Evolutionary conservation across 352 stramenopile genomes (phyloP).

Genomic region (Phytophthora rubi): DNA sequence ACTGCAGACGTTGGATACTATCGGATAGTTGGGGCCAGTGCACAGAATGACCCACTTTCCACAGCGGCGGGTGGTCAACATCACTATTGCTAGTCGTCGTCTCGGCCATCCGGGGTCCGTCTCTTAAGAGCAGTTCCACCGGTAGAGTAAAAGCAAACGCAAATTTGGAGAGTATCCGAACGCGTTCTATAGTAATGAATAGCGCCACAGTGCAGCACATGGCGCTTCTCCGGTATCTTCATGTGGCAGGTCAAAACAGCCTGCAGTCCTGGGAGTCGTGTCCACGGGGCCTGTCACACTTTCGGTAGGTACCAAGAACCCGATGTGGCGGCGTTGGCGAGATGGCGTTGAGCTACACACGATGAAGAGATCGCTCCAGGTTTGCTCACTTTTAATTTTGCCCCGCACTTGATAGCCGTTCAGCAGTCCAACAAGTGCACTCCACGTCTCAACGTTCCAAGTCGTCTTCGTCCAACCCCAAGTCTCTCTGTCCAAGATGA

Average conservation of each 20-base stretch:
- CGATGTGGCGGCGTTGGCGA: neutral
- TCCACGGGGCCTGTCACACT: constrained; percentile 16
- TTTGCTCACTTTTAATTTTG: constrained; percentile 27
- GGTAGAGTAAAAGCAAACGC: too few species aligned
- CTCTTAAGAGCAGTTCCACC: too few species aligned
- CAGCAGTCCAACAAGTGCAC: constrained; percentile 11
- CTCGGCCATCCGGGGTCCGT: constrained; percentile 11
- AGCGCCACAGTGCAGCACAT: neutral
- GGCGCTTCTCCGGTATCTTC: constrained; percentile 5
- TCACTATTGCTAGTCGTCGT: constrained; percentile 5
- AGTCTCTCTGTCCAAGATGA: constrained; percentile 34
- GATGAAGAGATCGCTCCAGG: neutral
- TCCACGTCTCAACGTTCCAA: constrained; percentile 25
- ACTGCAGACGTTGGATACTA: constrained; percentile 1
- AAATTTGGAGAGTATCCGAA: constrained; percentile 6
- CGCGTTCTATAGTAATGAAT: neutral
- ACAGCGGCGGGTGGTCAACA: constrained; percentile 16
- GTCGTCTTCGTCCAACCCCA: constrained; percentile 14
- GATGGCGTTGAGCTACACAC: neutral
- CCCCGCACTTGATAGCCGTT: constrained; percentile 11
- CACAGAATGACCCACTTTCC: neutral
- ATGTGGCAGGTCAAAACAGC: constrained; percentile 13
- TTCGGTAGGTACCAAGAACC: neutral
- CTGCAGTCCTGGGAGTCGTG: constrained; percentile 7
- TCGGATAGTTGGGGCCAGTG: constrained; percentile 10